Conservation (phyloP, 768 basidiomycete genomes). For the Mycena haematopus region DNA sequence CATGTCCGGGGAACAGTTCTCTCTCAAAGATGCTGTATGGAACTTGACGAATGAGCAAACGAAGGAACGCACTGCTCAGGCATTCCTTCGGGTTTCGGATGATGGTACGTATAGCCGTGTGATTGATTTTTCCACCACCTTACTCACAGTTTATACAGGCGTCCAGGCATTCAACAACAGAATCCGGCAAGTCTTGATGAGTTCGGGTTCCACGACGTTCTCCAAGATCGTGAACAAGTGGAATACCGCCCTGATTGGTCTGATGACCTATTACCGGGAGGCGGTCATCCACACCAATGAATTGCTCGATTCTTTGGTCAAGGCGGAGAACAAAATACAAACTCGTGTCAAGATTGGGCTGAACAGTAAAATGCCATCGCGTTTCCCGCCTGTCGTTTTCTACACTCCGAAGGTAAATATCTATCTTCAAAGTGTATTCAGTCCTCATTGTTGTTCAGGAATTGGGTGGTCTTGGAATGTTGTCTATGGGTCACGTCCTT, state of each 20-base stretch:
- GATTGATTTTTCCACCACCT: constrained; percentile 1
- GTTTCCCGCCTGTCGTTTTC: constrained; percentile 96
- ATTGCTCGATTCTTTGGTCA: constrained; percentile 93
- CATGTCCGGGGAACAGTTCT: constrained; percentile 96
- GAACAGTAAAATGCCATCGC: constrained; percentile 99
- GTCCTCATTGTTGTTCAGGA: constrained; percentile 53
- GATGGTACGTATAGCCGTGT: constrained; percentile 58
- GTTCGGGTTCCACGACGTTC: constrained; percentile 97
- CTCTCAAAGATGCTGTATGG: constrained; percentile 95
- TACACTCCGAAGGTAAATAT: constrained; percentile 85
- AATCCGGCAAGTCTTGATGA: constrained; percentile 96
- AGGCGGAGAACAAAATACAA: constrained; percentile 99
- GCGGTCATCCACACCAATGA: constrained; percentile 98
- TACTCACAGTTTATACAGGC: constrained; percentile 46
- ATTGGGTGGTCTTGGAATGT: constrained; percentile 96
- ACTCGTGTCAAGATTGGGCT: constrained; percentile 99
- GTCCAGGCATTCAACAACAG: constrained; percentile 98
- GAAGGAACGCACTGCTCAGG: constrained; percentile 97
- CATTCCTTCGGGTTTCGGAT: constrained; percentile 97
- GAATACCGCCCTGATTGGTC: constrained; percentile 93
- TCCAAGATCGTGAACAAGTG: constrained; percentile 99
- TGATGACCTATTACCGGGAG: constrained; percentile 98
- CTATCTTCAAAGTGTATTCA: neutral
- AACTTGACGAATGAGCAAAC: constrained; percentile 96
- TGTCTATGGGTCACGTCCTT: constrained; percentile 99